These are phyloP conservation scores for Kondoa subrosea DNA, from an alignment of 768 basidiomycete genomes.

Conservation along the genomic window DNA sequence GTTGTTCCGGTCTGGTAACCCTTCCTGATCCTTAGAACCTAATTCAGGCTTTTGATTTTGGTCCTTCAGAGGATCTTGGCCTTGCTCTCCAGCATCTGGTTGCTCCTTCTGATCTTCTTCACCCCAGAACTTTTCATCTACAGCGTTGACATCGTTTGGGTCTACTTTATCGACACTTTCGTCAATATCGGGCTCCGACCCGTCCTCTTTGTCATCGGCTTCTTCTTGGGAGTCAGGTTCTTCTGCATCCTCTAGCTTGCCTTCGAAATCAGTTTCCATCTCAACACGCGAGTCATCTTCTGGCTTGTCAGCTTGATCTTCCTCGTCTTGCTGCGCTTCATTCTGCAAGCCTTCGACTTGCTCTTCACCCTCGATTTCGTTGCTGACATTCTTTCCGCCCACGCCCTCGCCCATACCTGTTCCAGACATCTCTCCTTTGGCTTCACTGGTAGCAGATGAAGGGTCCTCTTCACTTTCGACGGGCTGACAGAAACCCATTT, in stretches of 20 bases:
- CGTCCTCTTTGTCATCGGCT: conserved; percentile 38
- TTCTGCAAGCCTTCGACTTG: conserved; percentile 85
- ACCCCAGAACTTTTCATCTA: conserved; percentile 96
- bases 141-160: conserved; percentile 57
- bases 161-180: conserved; percentile 72
- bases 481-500: conserved; percentile 85
- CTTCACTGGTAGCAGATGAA: conserved; percentile 36
- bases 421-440: conserved; percentile 40
- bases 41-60: conserved; percentile 15
- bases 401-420: conserved; percentile 71
- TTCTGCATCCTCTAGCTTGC: conserved; percentile 40
- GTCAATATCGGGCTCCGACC: conserved; percentile 49
- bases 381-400: conserved; percentile 73
- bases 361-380: conserved; percentile 87
- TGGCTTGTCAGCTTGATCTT: conserved; percentile 34
- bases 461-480: conserved; percentile 43
- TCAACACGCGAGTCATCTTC: conserved; percentile 32
- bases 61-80: conserved; percentile 33
- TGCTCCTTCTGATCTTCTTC: conserved; percentile 43
- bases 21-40: conserved; percentile 33
- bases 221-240: conserved; percentile 37
- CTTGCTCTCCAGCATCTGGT: conserved; percentile 23
- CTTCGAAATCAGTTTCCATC: conserved; percentile 37
- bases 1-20: conserved; percentile 32
- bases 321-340: conserved; percentile 22